A percentile compares a stretch with the other conserved stretches of the same genome.
Conservation (phyloP, 1,284 basidiomycete species). For the Moesziomyces parantarcticus region DNA sequence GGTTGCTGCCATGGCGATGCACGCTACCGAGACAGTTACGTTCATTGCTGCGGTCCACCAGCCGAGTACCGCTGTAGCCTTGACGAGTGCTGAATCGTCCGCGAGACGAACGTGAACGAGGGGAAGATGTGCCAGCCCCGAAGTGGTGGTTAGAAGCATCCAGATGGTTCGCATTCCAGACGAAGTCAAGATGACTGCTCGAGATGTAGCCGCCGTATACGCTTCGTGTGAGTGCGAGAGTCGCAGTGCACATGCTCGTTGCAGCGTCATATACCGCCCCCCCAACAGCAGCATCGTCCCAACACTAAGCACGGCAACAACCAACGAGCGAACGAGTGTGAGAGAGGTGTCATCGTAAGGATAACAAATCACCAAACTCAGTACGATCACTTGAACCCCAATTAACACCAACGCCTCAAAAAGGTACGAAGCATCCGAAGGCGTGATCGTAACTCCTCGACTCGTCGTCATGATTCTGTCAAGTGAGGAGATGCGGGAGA, state of each 20-base stretch:
- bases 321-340: not conserved
- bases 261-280: slow-evolving; percentile 12
- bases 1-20: slow-evolving; percentile 21
- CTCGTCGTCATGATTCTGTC: not conserved
- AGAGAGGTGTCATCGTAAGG: not conserved
- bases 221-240: not conserved
- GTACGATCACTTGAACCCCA: not conserved
- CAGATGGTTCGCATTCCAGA: slow-evolving; percentile 23
- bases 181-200: slow-evolving; percentile 5
- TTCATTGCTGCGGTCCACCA: slow-evolving; percentile 23
- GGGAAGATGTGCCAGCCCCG: slow-evolving; percentile 12
- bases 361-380: not conserved
- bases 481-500: not conserved
- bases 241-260: slow-evolving; percentile 7
- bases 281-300: slow-evolving; percentile 13
- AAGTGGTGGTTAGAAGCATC: slow-evolving; percentile 1
- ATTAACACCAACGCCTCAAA: not conserved
- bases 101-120: not conserved
- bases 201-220: not conserved
- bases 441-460: not conserved
- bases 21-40: slow-evolving; percentile 9
- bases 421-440: not conserved
- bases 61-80: not conserved
- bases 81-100: not conserved
- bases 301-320: not conserved